Base-by-base conservation (phyloP, 305 asterid species). In the Fraxinus dipetala region DNA sequence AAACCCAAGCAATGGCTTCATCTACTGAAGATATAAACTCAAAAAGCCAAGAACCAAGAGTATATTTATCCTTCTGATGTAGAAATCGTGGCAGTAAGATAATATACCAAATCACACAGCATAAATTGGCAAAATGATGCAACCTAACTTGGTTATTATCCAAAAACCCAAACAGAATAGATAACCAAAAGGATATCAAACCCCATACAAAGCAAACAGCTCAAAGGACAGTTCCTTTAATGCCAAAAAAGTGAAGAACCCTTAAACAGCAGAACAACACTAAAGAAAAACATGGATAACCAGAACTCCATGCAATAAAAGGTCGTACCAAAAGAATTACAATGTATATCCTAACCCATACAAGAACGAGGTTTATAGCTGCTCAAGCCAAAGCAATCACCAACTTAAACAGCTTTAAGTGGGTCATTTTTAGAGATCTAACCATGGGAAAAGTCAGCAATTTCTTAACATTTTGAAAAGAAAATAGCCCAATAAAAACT, bases 401-500 rank as follows among this genome's bases (percentile, higher is more conserved):
- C 80, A 80, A 43, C 13, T 35, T 72, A 31, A 48, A 84, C 72
- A 80, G 61, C 65, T 51, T 38, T 40, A n/a, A 78, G 7, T 3
- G 22, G 18, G 82, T 73, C 84, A 54, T 74, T 72, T 65, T 79
- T 74, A 72, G 80, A 87, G 90, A 91, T 88, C 90, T 82, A 75
- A 67, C n/a, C 78, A 79, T 5, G 48, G 61, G 69, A 34, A 70
- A 6, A 48, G 14, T 70, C 79, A 84, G 81, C 87, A 83, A 80
- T 81, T 74, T 26, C 87, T 84, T 45, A 83, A 83, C 88, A 65
- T 31, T 31, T 72, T 73, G 67, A 31, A 6, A 48, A 79, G 35
- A 78, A 81, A 40, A 80, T 35, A 75, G 70, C 81, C 76, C 80
- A 40, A 40, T 61, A 30, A 63, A 77, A 86, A 30, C 83, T 26